Evolutionary conservation across 495 filamentous ascomycete species (phyloP).

Genomic region (Podospora conica): DNA sequence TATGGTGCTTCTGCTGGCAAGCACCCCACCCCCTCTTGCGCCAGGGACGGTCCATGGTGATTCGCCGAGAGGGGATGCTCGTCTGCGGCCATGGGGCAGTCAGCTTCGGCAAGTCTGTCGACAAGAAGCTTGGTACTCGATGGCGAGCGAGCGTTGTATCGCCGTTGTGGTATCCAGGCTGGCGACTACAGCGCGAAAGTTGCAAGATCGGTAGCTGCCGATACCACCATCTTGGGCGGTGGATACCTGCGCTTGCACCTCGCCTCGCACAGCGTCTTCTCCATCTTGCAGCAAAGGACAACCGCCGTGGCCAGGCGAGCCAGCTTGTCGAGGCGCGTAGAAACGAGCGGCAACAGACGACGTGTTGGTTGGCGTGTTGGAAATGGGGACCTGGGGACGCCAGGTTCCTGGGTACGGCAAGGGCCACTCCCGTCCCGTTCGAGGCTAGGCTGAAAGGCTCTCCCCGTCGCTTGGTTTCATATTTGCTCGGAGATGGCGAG

Average conservation of each 20-base stretch:
- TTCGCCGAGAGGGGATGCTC: slow-evolving; percentile 14
- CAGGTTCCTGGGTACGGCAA: slow-evolving; percentile 22
- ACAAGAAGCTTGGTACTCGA: background rate
- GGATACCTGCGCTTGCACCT: slow-evolving; percentile 6
- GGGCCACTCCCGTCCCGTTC: slow-evolving; percentile 15
- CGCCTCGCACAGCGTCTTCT: slow-evolving; percentile 1
- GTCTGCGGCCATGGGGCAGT: slow-evolving; percentile 20
- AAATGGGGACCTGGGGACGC: slow-evolving; percentile 13
- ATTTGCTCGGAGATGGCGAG: slow-evolving; percentile 6
- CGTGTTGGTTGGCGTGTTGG: too few relatives aligned
- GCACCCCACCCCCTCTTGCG: slow-evolving; percentile 3
- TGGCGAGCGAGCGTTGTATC: slow-evolving; percentile 16
- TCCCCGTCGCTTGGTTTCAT: slow-evolving; percentile 17
- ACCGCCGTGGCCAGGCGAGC: background rate
- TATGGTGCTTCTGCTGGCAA: slow-evolving; percentile 4
- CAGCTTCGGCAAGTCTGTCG: slow-evolving; percentile 13
- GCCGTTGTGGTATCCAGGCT: slow-evolving; percentile 11
- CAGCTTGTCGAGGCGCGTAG: slow-evolving; percentile 2
- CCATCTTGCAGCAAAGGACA: background rate
- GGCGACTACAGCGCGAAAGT: slow-evolving; percentile 25
- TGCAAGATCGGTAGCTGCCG: slow-evolving; percentile 28
- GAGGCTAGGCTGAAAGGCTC: slow-evolving; percentile 23
- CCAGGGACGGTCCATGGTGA: slow-evolving; percentile 13
- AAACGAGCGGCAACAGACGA: slow-evolving; percentile 18
- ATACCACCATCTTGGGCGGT: slow-evolving; percentile 10